These are phyloP conservation scores for Rutstroemia sydowiana DNA, from an alignment of 2,329 filamentous ascomycete species.

Conservation along the genomic window DNA sequence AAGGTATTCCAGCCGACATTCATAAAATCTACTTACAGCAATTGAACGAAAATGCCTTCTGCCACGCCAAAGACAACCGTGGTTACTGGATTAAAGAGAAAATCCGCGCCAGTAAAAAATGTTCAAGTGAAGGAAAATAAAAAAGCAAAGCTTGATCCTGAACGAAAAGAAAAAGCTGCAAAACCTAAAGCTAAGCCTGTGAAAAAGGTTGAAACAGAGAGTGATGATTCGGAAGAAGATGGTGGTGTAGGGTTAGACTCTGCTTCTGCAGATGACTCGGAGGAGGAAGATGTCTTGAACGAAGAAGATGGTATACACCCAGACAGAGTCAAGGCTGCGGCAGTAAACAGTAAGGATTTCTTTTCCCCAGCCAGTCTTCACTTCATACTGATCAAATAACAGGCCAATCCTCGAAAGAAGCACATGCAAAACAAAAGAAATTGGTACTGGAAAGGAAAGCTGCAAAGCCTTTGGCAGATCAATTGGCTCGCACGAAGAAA, in stretches of 20 bases:
- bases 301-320: conserved; percentile 30
- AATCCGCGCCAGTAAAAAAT: conserved; percentile 42
- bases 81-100: conserved; percentile 48
- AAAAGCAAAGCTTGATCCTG: conserved; percentile 40
- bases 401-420: conserved; percentile 70
- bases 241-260: conserved; percentile 23
- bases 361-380: conserved; percentile 23
- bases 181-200: conserved; percentile 15
- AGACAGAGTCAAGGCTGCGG: conserved; percentile 29
- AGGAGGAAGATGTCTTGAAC: conserved; percentile 32
- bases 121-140: conserved; percentile 39
- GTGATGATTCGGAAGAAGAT: conserved; percentile 27
- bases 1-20: conserved; percentile 3
- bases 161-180: conserved; percentile 5
- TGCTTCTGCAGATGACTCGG: conserved; percentile 30
- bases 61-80: conserved; percentile 37
- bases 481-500: conserved; percentile 85
- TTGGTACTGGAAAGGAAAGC: conserved; percentile 83
- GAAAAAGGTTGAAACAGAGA: conserved; percentile 31
- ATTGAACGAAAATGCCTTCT: conserved; percentile 25
- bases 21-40: not conserved
- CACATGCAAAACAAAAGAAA: conserved; percentile 88
- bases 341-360: conserved; percentile 21
- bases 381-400: conserved; percentile 26
- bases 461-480: conserved; percentile 86